Evolutionary conservation across 176 grass and related monocot genomes (phyloP), one percentile per base, ranked within the genome.

Genomic region (Tillandsia fasciculata): DNA sequence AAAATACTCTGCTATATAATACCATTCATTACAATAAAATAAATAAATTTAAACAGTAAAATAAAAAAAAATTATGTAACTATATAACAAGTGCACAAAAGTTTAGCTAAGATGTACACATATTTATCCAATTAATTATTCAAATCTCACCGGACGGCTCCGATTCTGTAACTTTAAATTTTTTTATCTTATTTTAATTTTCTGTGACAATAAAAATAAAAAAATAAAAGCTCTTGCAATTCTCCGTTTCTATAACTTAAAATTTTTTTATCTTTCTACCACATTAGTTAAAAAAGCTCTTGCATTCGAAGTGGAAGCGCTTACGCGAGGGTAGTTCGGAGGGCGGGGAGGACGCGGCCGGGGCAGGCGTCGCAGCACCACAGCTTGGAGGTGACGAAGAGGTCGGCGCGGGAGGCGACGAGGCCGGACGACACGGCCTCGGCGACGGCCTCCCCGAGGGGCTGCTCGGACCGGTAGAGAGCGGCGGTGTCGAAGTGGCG

Each of bases 381-480:
- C 53, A 91, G 80, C 77, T 91, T 91, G 84, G 84, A 78, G 51
- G 80, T 90, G 64, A 90, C 24, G 79, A 86, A 90, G 69, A 90
- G 69, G 13, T 83, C 73, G 51, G 17, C 65, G 15, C 84, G 88
- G 67, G 80, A 81, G 22, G 24, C 13, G 71, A 81, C 79, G 26
- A 76, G 52, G 12, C 88, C 80, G 13, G 54, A 1, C 4, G 63
- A 27, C 5, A 90, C 33, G 73, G 80, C 77, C 2, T 80, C 77
- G 23, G 76, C 70, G 0, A 91, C 64, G 70, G 84, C 77, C 9
- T 53, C 73, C 33, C 83, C 79, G 0, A 90, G 76, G 3, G 83
- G 57, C 2, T 42, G n/a, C 83, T 90, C 87, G 13, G 87, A 83
- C 54, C 65, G 22, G 69, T 90, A 90, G 1, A 86, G 0, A 26